phyloP scores from a whole-genome alignment of 805 yeast species.

The Metschnikowia santaceciliae region DNA sequence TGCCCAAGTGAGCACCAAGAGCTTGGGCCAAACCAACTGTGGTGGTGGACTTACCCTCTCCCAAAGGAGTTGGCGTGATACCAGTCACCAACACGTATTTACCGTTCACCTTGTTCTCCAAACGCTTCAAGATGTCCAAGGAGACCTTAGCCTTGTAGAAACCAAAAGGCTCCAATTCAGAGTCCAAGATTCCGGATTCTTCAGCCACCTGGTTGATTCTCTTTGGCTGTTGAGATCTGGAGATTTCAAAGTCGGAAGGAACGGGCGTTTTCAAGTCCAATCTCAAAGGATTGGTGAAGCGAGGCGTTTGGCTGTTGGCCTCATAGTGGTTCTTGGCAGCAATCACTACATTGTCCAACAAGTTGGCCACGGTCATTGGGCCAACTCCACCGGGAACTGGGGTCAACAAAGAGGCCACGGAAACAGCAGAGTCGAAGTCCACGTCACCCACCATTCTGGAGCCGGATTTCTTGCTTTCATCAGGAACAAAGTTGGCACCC shows the following conservation, averaged over 20 bases:
- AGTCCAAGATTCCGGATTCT: conserved; percentile 63
- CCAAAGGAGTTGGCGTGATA: conserved; percentile 81
- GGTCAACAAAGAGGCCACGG: conserved; percentile 62
- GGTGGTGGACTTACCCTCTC: conserved; percentile 84
- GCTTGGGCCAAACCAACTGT: conserved; percentile 83
- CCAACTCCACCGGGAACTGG: conserved; percentile 94
- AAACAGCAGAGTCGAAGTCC: conserved; percentile 53
- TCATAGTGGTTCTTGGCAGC: conserved; percentile 57
- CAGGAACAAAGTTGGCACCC: conserved; percentile 74
- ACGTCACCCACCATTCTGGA: conserved; percentile 75
- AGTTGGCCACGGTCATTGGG: conserved; percentile 86
- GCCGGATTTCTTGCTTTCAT: conserved; percentile 63
- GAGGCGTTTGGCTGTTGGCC: conserved; percentile 40
- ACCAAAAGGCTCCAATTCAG: conserved; percentile 73
- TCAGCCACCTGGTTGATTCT: conserved; percentile 62
- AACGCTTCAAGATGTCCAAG: conserved; percentile 57
- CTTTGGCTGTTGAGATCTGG: conserved; percentile 72
- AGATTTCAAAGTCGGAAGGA: conserved; percentile 77
- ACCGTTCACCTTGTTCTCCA: conserved; percentile 59
- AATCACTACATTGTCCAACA: conserved; percentile 64
- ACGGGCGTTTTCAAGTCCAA: conserved; percentile 60
- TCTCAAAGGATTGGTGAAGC: conserved; percentile 51
- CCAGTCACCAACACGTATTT: conserved; percentile 76
- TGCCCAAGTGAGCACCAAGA: conserved; percentile 67
- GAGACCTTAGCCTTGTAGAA: conserved; percentile 74